Evolutionary conservation across 306 rosid species (phyloP).

Genomic region (Rosa chinensis): DNA sequence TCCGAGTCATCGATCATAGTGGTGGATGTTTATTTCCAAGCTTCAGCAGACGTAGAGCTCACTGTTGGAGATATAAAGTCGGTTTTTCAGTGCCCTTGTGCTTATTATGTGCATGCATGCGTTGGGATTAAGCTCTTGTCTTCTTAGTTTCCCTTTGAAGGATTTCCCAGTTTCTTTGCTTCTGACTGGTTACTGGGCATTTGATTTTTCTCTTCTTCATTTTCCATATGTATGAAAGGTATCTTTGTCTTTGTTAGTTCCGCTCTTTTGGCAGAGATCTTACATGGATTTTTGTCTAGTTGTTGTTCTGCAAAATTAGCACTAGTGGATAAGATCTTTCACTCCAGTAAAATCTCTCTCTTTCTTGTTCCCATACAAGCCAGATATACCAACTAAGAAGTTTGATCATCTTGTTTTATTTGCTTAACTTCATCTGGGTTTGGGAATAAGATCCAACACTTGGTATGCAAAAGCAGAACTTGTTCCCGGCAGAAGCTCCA

Average conservation of each 20-base stretch:
- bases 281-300: conserved; percentile 29
- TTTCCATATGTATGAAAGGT: not conserved
- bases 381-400: conserved; percentile 3
- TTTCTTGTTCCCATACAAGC: not conserved
- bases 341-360: conserved; percentile 2
- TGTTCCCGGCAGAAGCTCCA: conserved; percentile 14
- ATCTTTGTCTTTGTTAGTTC: conserved; percentile 14
- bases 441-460: conserved; percentile 17
- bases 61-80: conserved; percentile 13
- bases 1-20: conserved; percentile 28
- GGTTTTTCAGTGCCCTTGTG: conserved; percentile 13
- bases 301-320: conserved; percentile 31
- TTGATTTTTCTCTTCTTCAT: conserved; percentile 18
- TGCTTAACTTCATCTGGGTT: not conserved
- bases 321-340: conserved; percentile 8
- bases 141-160: conserved; percentile 26
- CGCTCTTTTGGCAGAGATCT: conserved; percentile 24
- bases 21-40: conserved; percentile 17
- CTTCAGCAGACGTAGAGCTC: conserved; percentile 5
- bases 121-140: conserved; percentile 17
- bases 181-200: not conserved
- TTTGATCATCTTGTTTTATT: conserved; percentile 5
- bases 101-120: conserved; percentile 57
- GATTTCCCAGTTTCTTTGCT: conserved; percentile 23
- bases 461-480: conserved; percentile 30